Evolutionary conservation across 768 basidiomycete species (phyloP), one percentile per base, ranked within the genome.

Genomic region (Leccinellum luteum): DNA sequence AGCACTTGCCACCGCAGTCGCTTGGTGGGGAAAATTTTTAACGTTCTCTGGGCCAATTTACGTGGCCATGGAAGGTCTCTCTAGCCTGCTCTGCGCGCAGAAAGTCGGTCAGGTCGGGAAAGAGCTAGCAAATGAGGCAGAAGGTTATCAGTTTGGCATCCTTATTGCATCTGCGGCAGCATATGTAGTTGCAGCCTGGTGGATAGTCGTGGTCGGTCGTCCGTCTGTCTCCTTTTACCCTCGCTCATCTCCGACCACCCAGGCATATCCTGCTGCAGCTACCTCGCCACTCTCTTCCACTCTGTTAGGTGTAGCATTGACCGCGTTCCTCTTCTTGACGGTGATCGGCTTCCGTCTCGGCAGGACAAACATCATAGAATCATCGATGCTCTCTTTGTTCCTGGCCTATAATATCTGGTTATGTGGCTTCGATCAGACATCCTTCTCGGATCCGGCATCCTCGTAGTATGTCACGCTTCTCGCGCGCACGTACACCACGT

Each of bases 391-490:
- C 27, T 87, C 92, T 3, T 78, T 95, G 27, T 92, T 95, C 70
- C 82, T 97, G 43, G 91, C 92, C 6, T 94, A 92, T 71, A 92
- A 92, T 61, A 82, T 94, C 32, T 94, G 93, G 93, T 78, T 94
- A 32, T 92, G 91, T 66, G 90, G 90, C 17, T 87, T 89, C 62
- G 88, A 90, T 69, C 82, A 85, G 62, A 81, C 83, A 54, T 85
- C 88, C 0, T 85, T 86, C 61, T 85, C 84, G 27, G 86, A 89
- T 66, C 83, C 86, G 10, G 84, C 85, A 34, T 87, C 87, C 12
- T 86, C 88, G 51, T 91, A 92, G 90, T 92, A 71, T 51, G 87
- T 80, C 14, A 9, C 4, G 44, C 30, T 47, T 44, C 48, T 48
- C 25, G 38, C 35, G 30, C 25, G 34, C 51, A n/a, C 41, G 21